A percentile compares a stretch with the other conserved stretches of the same genome.
Conservation (phyloP, 2,329 filamentous ascomycete species). For the Scedosporium dehoogii region DNA sequence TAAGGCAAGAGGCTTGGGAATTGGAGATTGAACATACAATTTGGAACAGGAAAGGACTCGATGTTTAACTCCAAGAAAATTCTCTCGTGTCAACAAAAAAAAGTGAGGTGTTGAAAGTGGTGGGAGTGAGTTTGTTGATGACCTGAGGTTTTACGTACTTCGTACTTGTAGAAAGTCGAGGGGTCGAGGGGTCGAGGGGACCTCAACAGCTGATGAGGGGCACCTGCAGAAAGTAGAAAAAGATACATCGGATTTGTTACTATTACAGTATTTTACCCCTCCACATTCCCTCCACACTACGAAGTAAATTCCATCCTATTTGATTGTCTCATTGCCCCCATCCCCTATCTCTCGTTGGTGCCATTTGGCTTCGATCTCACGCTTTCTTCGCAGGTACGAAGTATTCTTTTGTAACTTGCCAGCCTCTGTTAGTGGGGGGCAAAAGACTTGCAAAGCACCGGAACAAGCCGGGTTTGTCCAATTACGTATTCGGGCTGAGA, state of each 20-base stretch:
- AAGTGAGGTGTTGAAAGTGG: background rate
- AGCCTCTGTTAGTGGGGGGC: background rate
- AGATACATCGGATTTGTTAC: too few species aligned
- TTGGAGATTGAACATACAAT: background rate
- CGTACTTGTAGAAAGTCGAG: background rate
- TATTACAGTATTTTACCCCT: too few species aligned
- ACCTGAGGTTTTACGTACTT: conserved; percentile 1
- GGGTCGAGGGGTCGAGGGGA: conserved; percentile 1
- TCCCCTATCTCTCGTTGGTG: too few species aligned
- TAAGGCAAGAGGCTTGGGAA: background rate
- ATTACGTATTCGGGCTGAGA: background rate
- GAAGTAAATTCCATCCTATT: too few species aligned
- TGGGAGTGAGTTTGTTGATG: background rate
- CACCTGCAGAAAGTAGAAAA: background rate
- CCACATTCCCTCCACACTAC: too few species aligned
- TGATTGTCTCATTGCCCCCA: too few species aligned
- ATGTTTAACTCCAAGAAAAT: background rate
- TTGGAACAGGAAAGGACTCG: background rate
- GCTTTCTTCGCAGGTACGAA: too few species aligned
- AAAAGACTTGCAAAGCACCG: background rate
- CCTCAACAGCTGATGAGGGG: conserved; percentile 4
- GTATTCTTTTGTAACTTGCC: too few species aligned
- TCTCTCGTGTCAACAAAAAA: background rate
- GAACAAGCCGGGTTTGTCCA: background rate
- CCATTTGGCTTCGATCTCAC: too few species aligned